A percentile compares a stretch with the other conserved stretches of the same genome.
Conservation (phyloP, 164 flowering plant genomes). For the Hamamelis virginiana region DNA sequence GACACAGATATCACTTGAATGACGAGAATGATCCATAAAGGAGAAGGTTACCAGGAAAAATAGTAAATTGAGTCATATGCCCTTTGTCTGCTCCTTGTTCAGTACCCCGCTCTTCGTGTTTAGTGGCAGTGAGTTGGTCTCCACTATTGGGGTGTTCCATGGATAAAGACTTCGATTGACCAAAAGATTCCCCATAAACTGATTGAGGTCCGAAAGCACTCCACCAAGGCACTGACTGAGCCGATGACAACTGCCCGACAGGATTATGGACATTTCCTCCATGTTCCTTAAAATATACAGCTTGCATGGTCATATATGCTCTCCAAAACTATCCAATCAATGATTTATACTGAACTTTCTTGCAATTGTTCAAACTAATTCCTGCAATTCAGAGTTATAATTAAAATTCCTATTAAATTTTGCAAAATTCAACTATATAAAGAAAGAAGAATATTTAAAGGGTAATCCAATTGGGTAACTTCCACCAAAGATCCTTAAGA, state of each 20-base stretch:
- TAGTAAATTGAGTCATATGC: conserved; percentile 40
- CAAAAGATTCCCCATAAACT: conserved; percentile 34
- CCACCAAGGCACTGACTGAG: conserved; percentile 45
- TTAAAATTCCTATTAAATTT: neutral
- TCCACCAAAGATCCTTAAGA: neutral
- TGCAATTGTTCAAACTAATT: neutral
- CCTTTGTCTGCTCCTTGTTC: conserved; percentile 25
- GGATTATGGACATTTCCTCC: conserved; percentile 36
- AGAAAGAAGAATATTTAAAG: neutral
- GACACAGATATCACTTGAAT: too few species aligned
- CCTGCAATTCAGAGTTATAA: conserved; percentile 2
- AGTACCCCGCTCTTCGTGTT: conserved; percentile 15
- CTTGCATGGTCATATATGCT: conserved; percentile 38
- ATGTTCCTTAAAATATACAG: conserved; percentile 48
- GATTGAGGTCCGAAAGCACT: conserved; percentile 41
- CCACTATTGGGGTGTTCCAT: conserved; percentile 24
- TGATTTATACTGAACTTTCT: neutral
- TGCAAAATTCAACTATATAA: neutral
- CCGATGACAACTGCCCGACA: conserved; percentile 37
- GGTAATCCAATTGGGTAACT: too few species aligned
- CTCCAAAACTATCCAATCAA: neutral
- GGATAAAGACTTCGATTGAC: conserved; percentile 30
- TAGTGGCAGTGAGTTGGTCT: conserved; percentile 23
- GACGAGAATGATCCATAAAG: neutral
- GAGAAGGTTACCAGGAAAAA: conserved; percentile 45